Base-by-base conservation (phyloP, 768 basidiomycete species). In the Boletus sp. region DNA sequence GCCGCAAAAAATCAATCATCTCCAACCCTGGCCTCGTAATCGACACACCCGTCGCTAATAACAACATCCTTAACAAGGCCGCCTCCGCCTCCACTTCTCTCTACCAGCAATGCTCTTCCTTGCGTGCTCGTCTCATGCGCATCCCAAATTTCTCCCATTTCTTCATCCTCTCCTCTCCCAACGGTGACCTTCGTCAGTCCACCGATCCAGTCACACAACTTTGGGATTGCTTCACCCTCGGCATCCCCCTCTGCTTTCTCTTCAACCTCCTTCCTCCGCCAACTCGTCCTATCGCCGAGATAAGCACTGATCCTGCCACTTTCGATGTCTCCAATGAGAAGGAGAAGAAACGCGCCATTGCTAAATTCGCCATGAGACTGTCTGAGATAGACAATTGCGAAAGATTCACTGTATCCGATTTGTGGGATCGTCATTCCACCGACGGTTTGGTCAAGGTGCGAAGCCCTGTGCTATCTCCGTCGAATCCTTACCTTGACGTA, bases 131-230 rank as follows among this genome's bases (percentile, higher is more conserved):
- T 62, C 85, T 94, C 67, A 77, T 88, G 74, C 87, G 88, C 68
- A 83, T 94, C 57, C 82, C 80, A 57, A 81, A 83, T 61, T 94
- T 94, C 60, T 69, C 80, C 56, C 76, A 76, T 55, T 90, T 87
- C 73, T 89, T 91, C 62, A 71, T 79, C 38, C 76, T 87, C 55
- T 80, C 85, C 8, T 74, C 82, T 8, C 65, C 78, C 19, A 67
- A 76, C 37, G 83, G 83, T 58, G 78, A 85, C 39, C 72, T 77
- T 33, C 81, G 90, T 53, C 84, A 84, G 70, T 90, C 88, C 33
- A 88, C 87, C 40, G 94, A 98, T 75, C 92, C 93, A 35, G 96
- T 99, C 64, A 87, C 88, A 44, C 91, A 93, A 70, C 84, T 98
- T 47, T 96, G 95, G 87, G 90, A 93, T 67, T 85, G 90, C 68